Evolutionary conservation across 768 basidiomycete species (phyloP).

Genomic region (Xerocomellus intermedius): DNA sequence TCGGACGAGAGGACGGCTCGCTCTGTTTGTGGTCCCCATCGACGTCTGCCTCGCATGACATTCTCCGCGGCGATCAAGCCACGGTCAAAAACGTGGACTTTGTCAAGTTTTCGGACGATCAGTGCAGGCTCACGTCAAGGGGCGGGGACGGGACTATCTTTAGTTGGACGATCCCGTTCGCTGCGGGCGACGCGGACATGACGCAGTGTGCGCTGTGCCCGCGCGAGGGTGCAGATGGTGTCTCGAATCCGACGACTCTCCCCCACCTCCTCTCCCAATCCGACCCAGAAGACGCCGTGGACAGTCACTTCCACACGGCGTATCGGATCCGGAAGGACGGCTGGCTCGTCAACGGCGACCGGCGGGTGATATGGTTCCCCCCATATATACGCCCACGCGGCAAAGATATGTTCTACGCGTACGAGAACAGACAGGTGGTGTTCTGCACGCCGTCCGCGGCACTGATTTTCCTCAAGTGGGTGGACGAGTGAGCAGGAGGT

Average conservation of each 20-base stretch:
- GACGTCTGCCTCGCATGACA: constrained; percentile 11
- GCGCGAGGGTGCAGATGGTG: not conserved
- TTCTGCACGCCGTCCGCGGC: not conserved
- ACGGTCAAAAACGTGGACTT: constrained; percentile 2
- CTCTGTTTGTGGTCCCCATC: constrained; percentile 16
- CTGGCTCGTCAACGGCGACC: constrained; percentile 18
- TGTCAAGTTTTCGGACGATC: constrained; percentile 11
- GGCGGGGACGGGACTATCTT: constrained; percentile 10
- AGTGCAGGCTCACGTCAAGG: constrained; percentile 7
- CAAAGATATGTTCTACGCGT: constrained; percentile 9
- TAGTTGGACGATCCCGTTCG: constrained; percentile 7
- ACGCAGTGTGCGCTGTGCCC: not conserved
- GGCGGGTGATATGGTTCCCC: constrained; percentile 17
- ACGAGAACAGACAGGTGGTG: constrained; percentile 1
- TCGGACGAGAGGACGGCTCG: constrained; percentile 21
- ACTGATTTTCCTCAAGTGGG: constrained; percentile 1
- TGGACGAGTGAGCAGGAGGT: not conserved
- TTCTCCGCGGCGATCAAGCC: constrained; percentile 4
- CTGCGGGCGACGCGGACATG: not conserved
- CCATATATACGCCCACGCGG: not conserved
- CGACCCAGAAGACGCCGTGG: constrained; percentile 8
- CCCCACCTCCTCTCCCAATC: constrained; percentile 9
- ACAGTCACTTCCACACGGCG: constrained; percentile 2
- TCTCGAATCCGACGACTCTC: not conserved
- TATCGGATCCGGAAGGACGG: constrained; percentile 21